A percentile compares a stretch with the other conserved stretches of the same genome.
phyloP scores from a whole-genome alignment of 2,329 filamentous ascomycete genomes.

The Trichoderma oligosporum region DNA sequence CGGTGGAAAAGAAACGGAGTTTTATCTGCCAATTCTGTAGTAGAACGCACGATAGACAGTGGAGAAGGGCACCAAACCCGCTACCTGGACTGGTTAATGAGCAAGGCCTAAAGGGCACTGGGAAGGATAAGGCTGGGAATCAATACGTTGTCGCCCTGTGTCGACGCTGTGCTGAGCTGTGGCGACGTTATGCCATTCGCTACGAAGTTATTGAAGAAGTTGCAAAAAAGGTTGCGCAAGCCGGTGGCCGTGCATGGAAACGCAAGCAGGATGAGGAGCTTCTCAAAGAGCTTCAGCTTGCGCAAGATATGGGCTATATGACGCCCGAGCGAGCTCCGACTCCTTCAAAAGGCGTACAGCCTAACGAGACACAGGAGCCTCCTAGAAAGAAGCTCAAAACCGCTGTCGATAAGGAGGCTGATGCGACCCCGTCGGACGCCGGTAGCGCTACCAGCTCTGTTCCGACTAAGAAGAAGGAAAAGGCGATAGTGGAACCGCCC shows the following conservation, averaged over 20 bases:
- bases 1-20: slow-evolving; percentile 68
- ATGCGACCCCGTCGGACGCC: slow-evolving; percentile 45
- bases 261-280: slow-evolving; percentile 89
- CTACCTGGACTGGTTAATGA: slow-evolving; percentile 65
- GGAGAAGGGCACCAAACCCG: slow-evolving; percentile 82
- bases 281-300: slow-evolving; percentile 65
- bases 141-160: slow-evolving; percentile 80
- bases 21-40: slow-evolving; percentile 95
- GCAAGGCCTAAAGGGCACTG: slow-evolving; percentile 50
- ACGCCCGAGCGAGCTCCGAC: slow-evolving; percentile 43
- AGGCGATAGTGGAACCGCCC: slow-evolving; percentile 52
- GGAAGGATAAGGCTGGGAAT: slow-evolving; percentile 68
- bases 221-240: slow-evolving; percentile 76
- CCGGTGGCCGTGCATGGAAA: slow-evolving; percentile 79
- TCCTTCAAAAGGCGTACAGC: slow-evolving; percentile 29
- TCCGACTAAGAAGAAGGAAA: slow-evolving; percentile 54
- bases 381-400: slow-evolving; percentile 64
- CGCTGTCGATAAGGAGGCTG: slow-evolving; percentile 48
- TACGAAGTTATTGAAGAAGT: slow-evolving; percentile 94
- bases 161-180: slow-evolving; percentile 83
- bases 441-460: slow-evolving; percentile 38
- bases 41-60: slow-evolving; percentile 76
- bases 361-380: slow-evolving; percentile 44
- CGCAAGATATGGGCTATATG: slow-evolving; percentile 54
- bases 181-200: slow-evolving; percentile 92